Evolutionary conservation across 495 filamentous ascomycete species (phyloP).

Genomic region (Aspergillus funiculosus): DNA sequence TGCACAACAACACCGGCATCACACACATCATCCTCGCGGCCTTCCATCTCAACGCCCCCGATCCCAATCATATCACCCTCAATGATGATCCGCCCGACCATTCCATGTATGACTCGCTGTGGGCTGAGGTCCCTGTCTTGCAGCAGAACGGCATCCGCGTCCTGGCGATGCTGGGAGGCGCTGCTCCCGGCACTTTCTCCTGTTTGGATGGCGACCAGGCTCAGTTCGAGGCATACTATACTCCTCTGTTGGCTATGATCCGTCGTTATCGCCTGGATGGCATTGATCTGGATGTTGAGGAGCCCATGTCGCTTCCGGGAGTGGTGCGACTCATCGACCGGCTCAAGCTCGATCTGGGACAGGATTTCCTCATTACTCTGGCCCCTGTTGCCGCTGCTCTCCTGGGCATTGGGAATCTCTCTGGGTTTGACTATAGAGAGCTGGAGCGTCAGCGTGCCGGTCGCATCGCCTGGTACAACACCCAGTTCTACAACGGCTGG

Average conservation of each 20-base stretch:
- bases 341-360: constrained; percentile 65
- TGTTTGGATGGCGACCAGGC: constrained; percentile 53
- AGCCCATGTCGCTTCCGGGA: constrained; percentile 64
- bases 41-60: constrained; percentile 64
- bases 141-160: constrained; percentile 62
- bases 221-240: constrained; percentile 63
- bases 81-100: constrained; percentile 66
- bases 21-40: constrained; percentile 77
- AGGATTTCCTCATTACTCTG: constrained; percentile 66
- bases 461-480: constrained; percentile 74
- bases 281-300: constrained; percentile 80
- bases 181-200: constrained; percentile 62
- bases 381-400: constrained; percentile 74
- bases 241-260: constrained; percentile 55
- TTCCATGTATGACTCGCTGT: constrained; percentile 53
- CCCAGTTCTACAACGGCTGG: constrained; percentile 83
- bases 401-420: constrained; percentile 53
- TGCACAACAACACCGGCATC: constrained; percentile 51
- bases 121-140: constrained; percentile 63
- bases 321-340: constrained; percentile 65
- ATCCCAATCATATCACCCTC: constrained; percentile 55
- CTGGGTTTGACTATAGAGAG: constrained; percentile 66
- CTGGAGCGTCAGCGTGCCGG: constrained; percentile 59
- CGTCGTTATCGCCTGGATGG: constrained; percentile 56
- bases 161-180: constrained; percentile 79